Evolutionary conservation across 805 yeast genomes (phyloP), one percentile per base, ranked within the genome.

Genomic region (Ogataea parapolymorpha): DNA sequence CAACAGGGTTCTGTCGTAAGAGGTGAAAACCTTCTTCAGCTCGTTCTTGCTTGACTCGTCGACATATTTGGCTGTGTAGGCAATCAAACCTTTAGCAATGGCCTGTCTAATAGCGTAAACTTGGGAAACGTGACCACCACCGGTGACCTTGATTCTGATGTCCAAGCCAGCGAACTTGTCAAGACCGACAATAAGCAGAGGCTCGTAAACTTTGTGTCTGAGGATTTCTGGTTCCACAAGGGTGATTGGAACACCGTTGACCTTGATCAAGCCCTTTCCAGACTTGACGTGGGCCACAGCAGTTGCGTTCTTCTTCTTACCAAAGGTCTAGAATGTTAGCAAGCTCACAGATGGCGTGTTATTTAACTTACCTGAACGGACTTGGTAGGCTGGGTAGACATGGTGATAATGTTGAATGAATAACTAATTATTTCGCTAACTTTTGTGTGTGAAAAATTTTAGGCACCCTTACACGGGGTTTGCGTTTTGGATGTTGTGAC

Each of bases 91-190:
- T 82, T 93, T 93, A 67, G 99, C 98, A 73, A 93, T 87, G 58
- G 99, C 99, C 74, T 93, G 99, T 82, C 99, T 91, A 77, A 93
- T 93, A 63, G 99, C 99, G 81, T 93, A 93, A 61, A 93, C 95
- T 82, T 93, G 99, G 57, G 98, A 91, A 62, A 91, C 97, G 85
- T 93, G 99, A 80, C 99, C 99, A 89, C 99, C 99, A 77, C 99
- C 99, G 70, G 96, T 82, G 70, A 93, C 98, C 75, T 93, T 84
- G 71, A 93, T 95, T 81, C 98, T 91, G 79, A 93, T 88, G 78
- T 93, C 99, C 66, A 93, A 84, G 81, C 83, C 82, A 74, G 95
- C 91, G 79, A 89, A 93, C 79, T 93, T 93, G 82, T 93, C 98
- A 70, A 93, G 82, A 68, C 99, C 99, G 68, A 88, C 98, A 71